phyloP scores from a whole-genome alignment of 2,329 filamentous ascomycete species.

The Penicillium decumbens region DNA sequence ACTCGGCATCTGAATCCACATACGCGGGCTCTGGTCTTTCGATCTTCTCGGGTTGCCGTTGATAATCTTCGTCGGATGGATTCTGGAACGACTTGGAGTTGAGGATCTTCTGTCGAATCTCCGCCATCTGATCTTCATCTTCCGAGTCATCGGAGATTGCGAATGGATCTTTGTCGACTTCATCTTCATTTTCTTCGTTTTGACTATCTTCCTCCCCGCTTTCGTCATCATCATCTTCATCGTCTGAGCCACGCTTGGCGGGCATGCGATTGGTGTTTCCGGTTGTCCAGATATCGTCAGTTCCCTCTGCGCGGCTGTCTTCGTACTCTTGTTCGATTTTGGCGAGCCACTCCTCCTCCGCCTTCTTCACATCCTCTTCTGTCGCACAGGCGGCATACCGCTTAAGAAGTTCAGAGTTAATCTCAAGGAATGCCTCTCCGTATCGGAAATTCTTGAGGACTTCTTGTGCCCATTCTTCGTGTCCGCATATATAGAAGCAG shows the following conservation, averaged over 20 bases:
- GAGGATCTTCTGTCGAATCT: slow-evolving; percentile 82
- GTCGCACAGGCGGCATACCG: slow-evolving; percentile 79
- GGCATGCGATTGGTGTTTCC: slow-evolving; percentile 76
- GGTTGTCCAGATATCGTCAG: slow-evolving; percentile 77
- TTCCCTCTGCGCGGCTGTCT: slow-evolving; percentile 62
- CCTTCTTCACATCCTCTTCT: slow-evolving; percentile 75
- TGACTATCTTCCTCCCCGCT: slow-evolving; percentile 47
- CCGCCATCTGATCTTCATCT: slow-evolving; percentile 87
- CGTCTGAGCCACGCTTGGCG: slow-evolving; percentile 50
- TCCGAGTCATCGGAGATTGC: slow-evolving; percentile 73
- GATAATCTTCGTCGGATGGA: slow-evolving; percentile 40
- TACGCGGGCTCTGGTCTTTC: slow-evolving; percentile 51
- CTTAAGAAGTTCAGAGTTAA: slow-evolving; percentile 77
- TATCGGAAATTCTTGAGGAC: slow-evolving; percentile 83
- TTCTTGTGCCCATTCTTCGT: slow-evolving; percentile 81
- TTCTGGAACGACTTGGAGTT: slow-evolving; percentile 84
- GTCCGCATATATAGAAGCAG: slow-evolving; percentile 88
- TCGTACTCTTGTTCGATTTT: slow-evolving; percentile 86
- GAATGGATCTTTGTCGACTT: slow-evolving; percentile 60
- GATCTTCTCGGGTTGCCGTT: slow-evolving; percentile 59
- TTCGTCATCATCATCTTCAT: slow-evolving; percentile 45
- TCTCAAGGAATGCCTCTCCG: slow-evolving; percentile 80
- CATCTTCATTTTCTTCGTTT: slow-evolving; percentile 43
- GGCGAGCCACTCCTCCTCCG: slow-evolving; percentile 81
- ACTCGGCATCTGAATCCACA: slow-evolving; percentile 63